A percentile compares a stretch with the other conserved stretches of the same genome.
phyloP scores from a whole-genome alignment of 2,329 filamentous ascomycete species.

The Nigrospora sphaerica region DNA sequence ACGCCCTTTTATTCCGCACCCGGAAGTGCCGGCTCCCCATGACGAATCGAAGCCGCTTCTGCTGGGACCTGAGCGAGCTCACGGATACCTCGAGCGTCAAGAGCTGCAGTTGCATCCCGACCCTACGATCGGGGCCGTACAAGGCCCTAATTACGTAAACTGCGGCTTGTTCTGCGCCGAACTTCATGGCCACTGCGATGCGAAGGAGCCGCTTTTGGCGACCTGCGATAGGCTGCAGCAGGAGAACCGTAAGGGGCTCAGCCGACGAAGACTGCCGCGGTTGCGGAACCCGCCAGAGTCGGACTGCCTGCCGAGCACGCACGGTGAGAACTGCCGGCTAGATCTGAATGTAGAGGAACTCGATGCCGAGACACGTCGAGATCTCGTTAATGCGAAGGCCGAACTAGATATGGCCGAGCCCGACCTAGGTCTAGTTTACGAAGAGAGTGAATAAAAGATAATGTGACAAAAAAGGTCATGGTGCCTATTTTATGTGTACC shows the following conservation, averaged over 20 bases:
- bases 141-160: constrained; percentile 44
- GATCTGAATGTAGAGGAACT: neutral
- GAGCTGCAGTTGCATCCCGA: constrained; percentile 36
- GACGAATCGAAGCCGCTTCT: constrained; percentile 10
- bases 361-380: neutral
- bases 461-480: too few species aligned
- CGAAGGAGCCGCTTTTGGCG: constrained; percentile 34
- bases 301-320: neutral
- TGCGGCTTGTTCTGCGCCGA: constrained; percentile 40
- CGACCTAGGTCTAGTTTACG: neutral
- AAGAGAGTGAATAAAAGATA: neutral
- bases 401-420: neutral
- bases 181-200: constrained; percentile 38
- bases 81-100: constrained; percentile 27
- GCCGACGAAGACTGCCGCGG: neutral
- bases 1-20: constrained; percentile 41
- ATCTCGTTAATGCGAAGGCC: neutral
- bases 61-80: constrained; percentile 19
- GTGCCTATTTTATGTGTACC: too few species aligned
- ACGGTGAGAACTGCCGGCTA: neutral
- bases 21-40: constrained; percentile 36
- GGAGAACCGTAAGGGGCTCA: constrained; percentile 18
- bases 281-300: neutral
- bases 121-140: constrained; percentile 44
- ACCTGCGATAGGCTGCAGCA: constrained; percentile 37